Percentiles rank a stretch among this genome's conserved stretches.
These are phyloP conservation scores for Pythium coloratum DNA, from an alignment of 352 stramenopile species.

Conservation along the genomic window DNA sequence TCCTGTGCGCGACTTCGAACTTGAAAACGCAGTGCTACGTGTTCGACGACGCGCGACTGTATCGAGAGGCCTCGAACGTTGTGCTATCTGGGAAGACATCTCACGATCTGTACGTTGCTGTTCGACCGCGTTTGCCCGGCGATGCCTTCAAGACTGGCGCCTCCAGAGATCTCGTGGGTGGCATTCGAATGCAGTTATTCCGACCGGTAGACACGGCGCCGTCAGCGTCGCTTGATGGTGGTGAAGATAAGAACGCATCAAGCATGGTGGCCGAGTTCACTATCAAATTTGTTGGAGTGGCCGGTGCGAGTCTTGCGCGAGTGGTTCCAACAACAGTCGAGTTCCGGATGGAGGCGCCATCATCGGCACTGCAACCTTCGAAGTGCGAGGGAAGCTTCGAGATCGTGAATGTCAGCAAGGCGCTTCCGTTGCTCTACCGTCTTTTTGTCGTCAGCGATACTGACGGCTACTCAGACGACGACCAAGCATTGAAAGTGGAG, in stretches of 20 bases:
- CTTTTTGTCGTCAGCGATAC: constrained; percentile 64
- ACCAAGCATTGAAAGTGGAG: constrained; percentile 65
- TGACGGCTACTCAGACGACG: constrained; percentile 78
- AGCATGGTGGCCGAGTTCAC: constrained; percentile 87
- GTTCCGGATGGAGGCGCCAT: constrained; percentile 78
- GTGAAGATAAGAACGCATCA: constrained; percentile 49
- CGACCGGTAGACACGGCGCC: constrained; percentile 15
- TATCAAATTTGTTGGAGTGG: constrained; percentile 85
- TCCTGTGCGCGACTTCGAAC: constrained; percentile 84
- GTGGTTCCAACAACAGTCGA: constrained; percentile 68
- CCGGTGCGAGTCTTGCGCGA: constrained; percentile 73
- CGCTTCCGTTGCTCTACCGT: constrained; percentile 70
- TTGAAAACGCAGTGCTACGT: constrained; percentile 90
- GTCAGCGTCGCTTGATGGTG: constrained; percentile 5
- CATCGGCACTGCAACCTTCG: constrained; percentile 6
- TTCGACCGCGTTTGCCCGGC: constrained; percentile 73
- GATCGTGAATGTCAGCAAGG: constrained; percentile 81
- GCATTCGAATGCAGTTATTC: constrained; percentile 88
- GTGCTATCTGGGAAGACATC: constrained; percentile 60
- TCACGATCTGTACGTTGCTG: constrained; percentile 76
- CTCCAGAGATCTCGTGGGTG: constrained; percentile 77
- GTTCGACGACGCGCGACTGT: constrained; percentile 71
- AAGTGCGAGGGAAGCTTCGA: constrained; percentile 73
- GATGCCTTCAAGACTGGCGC: constrained; percentile 83
- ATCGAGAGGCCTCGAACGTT: constrained; percentile 76